phyloP scores from a whole-genome alignment of 2,329 filamentous ascomycete species.

The Westerdykella sp. region DNA sequence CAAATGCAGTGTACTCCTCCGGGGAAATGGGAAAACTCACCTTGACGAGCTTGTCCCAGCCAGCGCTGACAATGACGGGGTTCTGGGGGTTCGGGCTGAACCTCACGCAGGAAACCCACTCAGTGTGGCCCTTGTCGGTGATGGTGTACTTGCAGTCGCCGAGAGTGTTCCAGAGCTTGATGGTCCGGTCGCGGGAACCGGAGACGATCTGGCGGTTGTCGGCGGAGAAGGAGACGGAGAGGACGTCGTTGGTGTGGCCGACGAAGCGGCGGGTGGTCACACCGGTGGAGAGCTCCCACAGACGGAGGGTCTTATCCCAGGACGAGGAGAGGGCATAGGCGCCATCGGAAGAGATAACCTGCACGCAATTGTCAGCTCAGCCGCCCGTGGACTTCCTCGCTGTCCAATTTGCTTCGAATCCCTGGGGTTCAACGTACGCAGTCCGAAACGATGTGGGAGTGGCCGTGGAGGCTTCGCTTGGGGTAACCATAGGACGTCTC shows the following conservation, averaged over 20 bases:
- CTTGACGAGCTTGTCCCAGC: slow-evolving; percentile 99
- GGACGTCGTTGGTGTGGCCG: slow-evolving; percentile 98
- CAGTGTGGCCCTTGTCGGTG: slow-evolving; percentile 99
- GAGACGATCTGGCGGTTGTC: slow-evolving; percentile 99
- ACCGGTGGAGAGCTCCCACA: slow-evolving; percentile 97
- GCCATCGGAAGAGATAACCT: slow-evolving; percentile 99
- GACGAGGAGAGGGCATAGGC: slow-evolving; percentile 98
- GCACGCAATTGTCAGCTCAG: slow-evolving; percentile 35
- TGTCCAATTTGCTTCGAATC: slow-evolving; percentile 19
- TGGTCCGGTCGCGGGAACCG: slow-evolving; percentile 93
- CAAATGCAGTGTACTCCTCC: neutral
- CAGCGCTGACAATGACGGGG: slow-evolving; percentile 96
- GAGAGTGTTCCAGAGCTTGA: slow-evolving; percentile 99
- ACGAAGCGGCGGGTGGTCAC: slow-evolving; percentile 97
- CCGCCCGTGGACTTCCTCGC: slow-evolving; percentile 14
- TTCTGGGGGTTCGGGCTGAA: slow-evolving; percentile 99
- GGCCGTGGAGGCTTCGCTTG: slow-evolving; percentile 96
- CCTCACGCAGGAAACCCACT: slow-evolving; percentile 99
- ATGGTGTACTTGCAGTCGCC: slow-evolving; percentile 99
- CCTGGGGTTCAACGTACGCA: slow-evolving; percentile 64
- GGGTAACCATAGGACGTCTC: slow-evolving; percentile 98
- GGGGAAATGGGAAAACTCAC: slow-evolving; percentile 52
- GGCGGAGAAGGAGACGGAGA: slow-evolving; percentile 99
- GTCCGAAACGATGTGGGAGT: slow-evolving; percentile 99
- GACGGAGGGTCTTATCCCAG: slow-evolving; percentile 99